Evolutionary conservation across 2,329 filamentous ascomycete species (phyloP).

Genomic region (Tolypocladium ophioglossoides): DNA sequence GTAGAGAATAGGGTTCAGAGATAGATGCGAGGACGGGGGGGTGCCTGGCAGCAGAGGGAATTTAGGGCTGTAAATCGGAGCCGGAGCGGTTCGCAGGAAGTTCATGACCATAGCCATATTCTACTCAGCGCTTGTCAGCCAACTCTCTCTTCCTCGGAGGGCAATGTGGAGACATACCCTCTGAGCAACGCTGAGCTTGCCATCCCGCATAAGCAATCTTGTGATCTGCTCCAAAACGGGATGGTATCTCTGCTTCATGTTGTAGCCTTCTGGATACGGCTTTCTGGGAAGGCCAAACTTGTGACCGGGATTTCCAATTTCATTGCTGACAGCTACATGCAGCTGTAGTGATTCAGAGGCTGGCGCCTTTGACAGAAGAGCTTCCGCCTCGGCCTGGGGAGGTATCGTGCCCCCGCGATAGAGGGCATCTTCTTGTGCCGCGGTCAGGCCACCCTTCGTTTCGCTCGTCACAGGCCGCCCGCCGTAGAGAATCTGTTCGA

Average conservation of each 20-base stretch:
- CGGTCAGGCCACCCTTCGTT: slow-evolving; percentile 23
- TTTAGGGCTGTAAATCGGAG: slow-evolving; percentile 63
- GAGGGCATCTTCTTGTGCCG: slow-evolving; percentile 32
- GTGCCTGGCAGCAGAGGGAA: slow-evolving; percentile 65
- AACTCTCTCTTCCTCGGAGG: background rate
- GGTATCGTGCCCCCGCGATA: slow-evolving; percentile 31
- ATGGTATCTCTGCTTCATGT: slow-evolving; percentile 73
- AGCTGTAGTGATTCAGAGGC: slow-evolving; percentile 7
- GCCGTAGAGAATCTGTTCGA: slow-evolving; percentile 26
- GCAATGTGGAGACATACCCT: slow-evolving; percentile 44
- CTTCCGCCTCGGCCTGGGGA: slow-evolving; percentile 20
- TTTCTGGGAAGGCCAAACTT: slow-evolving; percentile 67
- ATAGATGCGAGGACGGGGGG: slow-evolving; percentile 68
- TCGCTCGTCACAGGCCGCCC: slow-evolving; percentile 19
- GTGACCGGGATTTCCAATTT: slow-evolving; percentile 41
- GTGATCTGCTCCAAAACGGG: slow-evolving; percentile 78
- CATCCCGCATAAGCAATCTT: slow-evolving; percentile 82
- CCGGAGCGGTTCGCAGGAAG: slow-evolving; percentile 71
- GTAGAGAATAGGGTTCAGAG: slow-evolving; percentile 82
- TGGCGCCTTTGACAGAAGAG: slow-evolving; percentile 13
- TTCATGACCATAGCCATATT: slow-evolving; percentile 79
- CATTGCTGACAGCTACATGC: slow-evolving; percentile 6
- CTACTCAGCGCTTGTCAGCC: slow-evolving; percentile 30
- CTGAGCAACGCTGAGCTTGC: slow-evolving; percentile 84
- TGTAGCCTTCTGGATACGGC: slow-evolving; percentile 51